Base-by-base conservation (phyloP, 169 alveolate genomes). In the Cardiosporidium cionae region DNA sequence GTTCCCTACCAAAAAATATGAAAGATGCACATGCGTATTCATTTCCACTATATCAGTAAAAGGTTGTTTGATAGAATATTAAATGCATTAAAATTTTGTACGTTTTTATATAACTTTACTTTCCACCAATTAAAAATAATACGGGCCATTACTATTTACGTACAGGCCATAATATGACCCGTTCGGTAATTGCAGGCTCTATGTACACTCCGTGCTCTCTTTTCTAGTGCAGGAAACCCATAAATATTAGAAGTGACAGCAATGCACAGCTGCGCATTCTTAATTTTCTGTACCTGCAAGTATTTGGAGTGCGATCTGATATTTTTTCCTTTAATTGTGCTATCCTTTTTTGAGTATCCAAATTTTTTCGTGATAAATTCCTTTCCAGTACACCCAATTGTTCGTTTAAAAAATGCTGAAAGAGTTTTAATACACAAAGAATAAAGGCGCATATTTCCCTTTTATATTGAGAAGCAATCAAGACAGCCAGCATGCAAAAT, bases 301-400 rank as follows among this genome's bases (percentile, higher is more conserved):
- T 37, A 71, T 72, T 71, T 2, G 89, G 89, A 44, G 84, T 76
- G 37, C 83, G 73, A 32, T 83, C 37, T 68, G 78, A 78, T 66
- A 87, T 84, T 25, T 86, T 76, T n/a, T 84, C 84, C 62, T 88
- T 88, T 52, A 82, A 66, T 32, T 70, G 78, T 52, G 87, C 82
- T 36, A 88, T 72, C 37, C 65, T 81, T 32, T 85, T 80, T 31
- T 88, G 91, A 65, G 83, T 81, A 58, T 86, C 91, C 23, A 83
- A 70, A 63, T 85, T 85, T 67, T 88, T 87, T 36, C 89, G 72
- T 37, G 79, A 85, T 34, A 89, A 70, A 32, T 87, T 79, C 29
- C 90, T 81, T 76, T 89, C 94, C 32, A 90, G 82, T 36, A 64
- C 72, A 16, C 84, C 79, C 65, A 90, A 83, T 68, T 90, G 93